Evolutionary conservation across 495 filamentous ascomycete genomes (phyloP), one percentile per base, ranked within the genome.

Genomic region (Collariella sp.): DNA sequence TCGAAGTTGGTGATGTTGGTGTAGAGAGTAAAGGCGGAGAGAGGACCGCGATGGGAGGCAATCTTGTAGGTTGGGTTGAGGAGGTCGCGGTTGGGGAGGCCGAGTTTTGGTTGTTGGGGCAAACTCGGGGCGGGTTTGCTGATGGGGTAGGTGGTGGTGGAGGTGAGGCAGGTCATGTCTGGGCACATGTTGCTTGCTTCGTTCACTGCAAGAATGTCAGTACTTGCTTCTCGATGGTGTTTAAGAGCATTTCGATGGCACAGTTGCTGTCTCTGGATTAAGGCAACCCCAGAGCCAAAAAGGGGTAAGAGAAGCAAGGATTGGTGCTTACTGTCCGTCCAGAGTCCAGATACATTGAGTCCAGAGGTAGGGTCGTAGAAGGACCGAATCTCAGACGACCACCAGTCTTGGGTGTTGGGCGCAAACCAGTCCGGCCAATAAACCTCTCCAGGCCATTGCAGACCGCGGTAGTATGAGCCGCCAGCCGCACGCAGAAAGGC

Each of bases 351-450:
- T 51, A 93, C 86, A 62, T 91, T 80, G 7, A 96, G 76, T 22
- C 89, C 90, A 0, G 64, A 74, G 0, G 76, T 58, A 0, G 80
- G 57, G 60, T 77, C 64, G 68, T 93, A 95, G 71, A 93, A 91
- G 1, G 56, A 54, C 13, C 51, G 58, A 63, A 93, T 88, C 64
- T 94, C 83, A 16, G 70, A 72, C 50, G 83, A 83, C 89, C 90
- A 96, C 70, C 83, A 96, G 0, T 68, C 65, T 48, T 83, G 76
- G 0, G 80, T 80, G 20, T 76, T 75, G 0, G 82, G 75, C 41
- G 83, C 73, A 63, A 94, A 90, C 89, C 89, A 94, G 67, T 96
- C 89, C 0, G 88, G 88, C 66, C 83, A 93, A 2, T 79, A 87
- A 4, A 87, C 85, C 20, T 84, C 77, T 42, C 89, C 89, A 19